Evolutionary conservation across 129 eudicot genomes (phyloP).

Genomic region (Heracleum sosnowskyi): DNA sequence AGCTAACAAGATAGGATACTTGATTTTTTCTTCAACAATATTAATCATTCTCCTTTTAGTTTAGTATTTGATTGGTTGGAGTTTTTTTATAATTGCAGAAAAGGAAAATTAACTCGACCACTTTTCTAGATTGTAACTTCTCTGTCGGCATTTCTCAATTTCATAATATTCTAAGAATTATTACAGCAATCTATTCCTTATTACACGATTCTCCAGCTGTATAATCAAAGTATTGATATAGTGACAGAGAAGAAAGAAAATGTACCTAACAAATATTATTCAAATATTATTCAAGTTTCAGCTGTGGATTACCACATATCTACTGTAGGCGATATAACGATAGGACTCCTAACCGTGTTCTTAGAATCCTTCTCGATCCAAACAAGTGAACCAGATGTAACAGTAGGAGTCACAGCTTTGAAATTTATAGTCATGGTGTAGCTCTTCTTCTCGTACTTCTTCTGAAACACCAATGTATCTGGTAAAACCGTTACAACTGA

Average conservation of each 20-base stretch:
- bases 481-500: conserved; percentile 16
- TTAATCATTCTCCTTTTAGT: neutral
- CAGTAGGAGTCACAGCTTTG: neutral
- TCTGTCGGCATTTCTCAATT: neutral
- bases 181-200: too few relatives aligned
- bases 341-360: conserved; percentile 22
- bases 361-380: conserved; percentile 13
- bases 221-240: neutral
- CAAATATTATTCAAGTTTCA: neutral
- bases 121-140: neutral
- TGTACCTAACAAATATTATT: neutral
- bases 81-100: neutral
- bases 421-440: conserved; percentile 8
- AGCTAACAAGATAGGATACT: neutral
- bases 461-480: conserved; percentile 2
- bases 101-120: neutral
- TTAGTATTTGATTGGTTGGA: neutral
- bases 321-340: conserved; percentile 14
- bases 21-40: neutral
- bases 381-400: conserved; percentile 14
- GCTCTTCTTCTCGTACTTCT: conserved; percentile 9
- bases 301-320: conserved; percentile 3
- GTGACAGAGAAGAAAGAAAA: neutral
- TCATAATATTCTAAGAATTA: neutral
- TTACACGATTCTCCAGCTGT: neutral